Conservation (phyloP, 75 land plant species). For the Gnetum montanum region DNA sequence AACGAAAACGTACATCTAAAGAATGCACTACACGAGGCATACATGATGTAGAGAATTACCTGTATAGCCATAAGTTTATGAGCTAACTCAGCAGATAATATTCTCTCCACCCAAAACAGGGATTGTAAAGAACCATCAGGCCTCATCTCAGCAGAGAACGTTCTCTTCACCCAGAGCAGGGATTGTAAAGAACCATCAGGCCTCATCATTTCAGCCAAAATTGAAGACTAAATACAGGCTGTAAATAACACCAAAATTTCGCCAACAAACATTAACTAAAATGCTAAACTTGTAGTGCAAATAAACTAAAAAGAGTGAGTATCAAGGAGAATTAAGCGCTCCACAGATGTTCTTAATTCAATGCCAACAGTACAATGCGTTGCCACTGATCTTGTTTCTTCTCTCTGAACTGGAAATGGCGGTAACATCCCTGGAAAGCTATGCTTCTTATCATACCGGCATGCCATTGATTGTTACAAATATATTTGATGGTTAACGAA, state of each 20-base stretch:
- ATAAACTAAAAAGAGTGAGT: constrained; percentile 48
- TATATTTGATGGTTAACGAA: too few relatives aligned
- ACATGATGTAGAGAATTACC: too few relatives aligned
- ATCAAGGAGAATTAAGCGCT: constrained; percentile 90
- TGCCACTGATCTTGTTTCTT: constrained; percentile 73
- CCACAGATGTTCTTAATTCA: constrained; percentile 75
- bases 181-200: constrained; percentile 84
- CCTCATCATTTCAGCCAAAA: constrained; percentile 78
- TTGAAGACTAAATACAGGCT: constrained; percentile 92
- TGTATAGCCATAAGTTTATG: constrained; percentile 92
- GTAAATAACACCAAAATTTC: constrained; percentile 27
- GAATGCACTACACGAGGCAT: too few relatives aligned
- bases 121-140: constrained; percentile 84
- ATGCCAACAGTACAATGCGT: constrained; percentile 83
- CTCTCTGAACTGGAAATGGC: constrained; percentile 74
- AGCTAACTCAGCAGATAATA: constrained; percentile 86
- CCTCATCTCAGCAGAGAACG: constrained; percentile 76
- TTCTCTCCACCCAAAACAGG: constrained; percentile 68
- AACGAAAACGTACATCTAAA: too few relatives aligned
- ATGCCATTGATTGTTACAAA: too few relatives aligned
- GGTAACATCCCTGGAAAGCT: constrained; percentile 80
- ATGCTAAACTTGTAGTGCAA: background rate
- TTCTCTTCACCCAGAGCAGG: constrained; percentile 70
- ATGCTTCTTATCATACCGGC: too few relatives aligned
- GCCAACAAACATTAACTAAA: background rate